Conservation (phyloP, 345 rosid species). For the Hibiscus syriacus region DNA sequence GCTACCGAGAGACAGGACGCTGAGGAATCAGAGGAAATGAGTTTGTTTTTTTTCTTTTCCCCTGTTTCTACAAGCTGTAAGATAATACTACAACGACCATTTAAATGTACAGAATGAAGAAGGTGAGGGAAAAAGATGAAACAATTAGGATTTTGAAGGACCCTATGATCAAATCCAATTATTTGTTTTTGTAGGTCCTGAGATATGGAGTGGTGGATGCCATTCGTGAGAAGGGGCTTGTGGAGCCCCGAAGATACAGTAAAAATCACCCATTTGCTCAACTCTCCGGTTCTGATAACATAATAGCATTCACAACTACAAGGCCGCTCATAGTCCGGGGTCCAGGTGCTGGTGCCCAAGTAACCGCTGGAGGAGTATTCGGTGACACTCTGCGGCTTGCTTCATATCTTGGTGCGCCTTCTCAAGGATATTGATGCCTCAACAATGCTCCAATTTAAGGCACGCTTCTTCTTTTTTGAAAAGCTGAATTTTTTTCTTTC, state of each 20-base stretch:
- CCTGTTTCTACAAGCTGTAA: background rate
- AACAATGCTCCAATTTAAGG: background rate
- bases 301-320: slow-evolving; percentile 86
- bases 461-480: background rate
- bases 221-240: slow-evolving; percentile 47
- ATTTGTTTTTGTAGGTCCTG: slow-evolving; percentile 44
- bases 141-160: too few relatives aligned
- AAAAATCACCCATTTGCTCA: slow-evolving; percentile 87
- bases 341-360: slow-evolving; percentile 98
- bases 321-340: slow-evolving; percentile 95
- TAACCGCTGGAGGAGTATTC: slow-evolving; percentile 96
- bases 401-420: slow-evolving; percentile 93
- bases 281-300: slow-evolving; percentile 86
- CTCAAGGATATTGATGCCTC: slow-evolving; percentile 23
- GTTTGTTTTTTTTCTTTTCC: slow-evolving; percentile 15
- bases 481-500: background rate
- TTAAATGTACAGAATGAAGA: too few relatives aligned
- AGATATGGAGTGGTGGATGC: slow-evolving; percentile 91
- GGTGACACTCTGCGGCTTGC: slow-evolving; percentile 81
- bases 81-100: background rate
- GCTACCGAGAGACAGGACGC: slow-evolving; percentile 65
- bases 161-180: too few relatives aligned
- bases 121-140: too few relatives aligned
- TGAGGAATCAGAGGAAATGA: slow-evolving; percentile 70
- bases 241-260: slow-evolving; percentile 66